Evolutionary conservation across 108 stramenopile species (phyloP).

Genomic region (Thalassiosira profunda): DNA sequence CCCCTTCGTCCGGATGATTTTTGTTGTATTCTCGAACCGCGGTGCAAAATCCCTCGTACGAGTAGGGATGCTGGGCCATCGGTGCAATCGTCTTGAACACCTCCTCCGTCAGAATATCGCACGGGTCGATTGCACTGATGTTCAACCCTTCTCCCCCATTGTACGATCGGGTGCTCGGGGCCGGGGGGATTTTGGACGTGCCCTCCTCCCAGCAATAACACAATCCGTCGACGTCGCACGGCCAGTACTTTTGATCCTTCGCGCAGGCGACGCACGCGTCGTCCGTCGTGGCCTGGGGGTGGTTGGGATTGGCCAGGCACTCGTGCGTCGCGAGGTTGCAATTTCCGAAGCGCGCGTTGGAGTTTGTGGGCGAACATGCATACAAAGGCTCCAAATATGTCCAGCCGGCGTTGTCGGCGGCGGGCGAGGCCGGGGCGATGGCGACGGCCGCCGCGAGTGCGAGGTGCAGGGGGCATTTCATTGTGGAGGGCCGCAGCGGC

Average conservation of each 20-base stretch:
- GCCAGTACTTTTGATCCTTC: slow-evolving; percentile 1
- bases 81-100: slow-evolving; percentile 11
- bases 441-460: no score
- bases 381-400: no score
- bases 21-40: slow-evolving; percentile 12
- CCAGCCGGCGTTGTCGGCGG: no score
- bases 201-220: slow-evolving; percentile 1
- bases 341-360: neutral
- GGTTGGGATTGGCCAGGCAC: neutral
- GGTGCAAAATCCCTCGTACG: slow-evolving; percentile 8
- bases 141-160: no score
- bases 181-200: neutral
- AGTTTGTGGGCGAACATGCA: neutral
- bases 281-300: neutral
- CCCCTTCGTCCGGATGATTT: slow-evolving; percentile 1
- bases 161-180: neutral
- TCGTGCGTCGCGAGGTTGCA: neutral
- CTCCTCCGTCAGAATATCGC: neutral
- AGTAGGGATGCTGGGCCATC: slow-evolving; percentile 4
- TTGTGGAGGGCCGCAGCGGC: no score
- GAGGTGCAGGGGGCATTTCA: no score
- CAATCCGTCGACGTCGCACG: slow-evolving; percentile 1
- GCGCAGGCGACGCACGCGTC: neutral
- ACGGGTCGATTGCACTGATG: neutral
- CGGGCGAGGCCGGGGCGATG: no score